These are phyloP conservation scores for Cladosporium sp. DNA, from an alignment of 2,329 filamentous ascomycete species.

Conservation along the genomic window DNA sequence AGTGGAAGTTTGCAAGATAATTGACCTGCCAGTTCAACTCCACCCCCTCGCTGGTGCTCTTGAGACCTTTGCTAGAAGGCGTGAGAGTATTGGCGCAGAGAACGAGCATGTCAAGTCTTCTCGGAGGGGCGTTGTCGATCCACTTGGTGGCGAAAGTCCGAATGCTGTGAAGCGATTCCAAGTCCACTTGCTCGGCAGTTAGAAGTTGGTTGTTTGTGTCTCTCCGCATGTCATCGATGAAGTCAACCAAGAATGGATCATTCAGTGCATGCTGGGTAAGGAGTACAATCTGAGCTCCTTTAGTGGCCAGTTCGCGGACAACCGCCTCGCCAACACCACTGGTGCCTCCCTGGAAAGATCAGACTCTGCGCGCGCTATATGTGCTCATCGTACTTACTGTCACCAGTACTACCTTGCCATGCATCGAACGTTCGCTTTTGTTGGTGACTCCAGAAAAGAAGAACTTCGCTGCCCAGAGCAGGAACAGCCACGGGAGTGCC, in stretches of 20 bases:
- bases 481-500: conserved; percentile 46
- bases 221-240: conserved; percentile 79
- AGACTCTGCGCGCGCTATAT: conserved; percentile 17
- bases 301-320: conserved; percentile 67
- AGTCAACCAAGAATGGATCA: conserved; percentile 88
- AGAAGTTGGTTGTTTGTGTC: conserved; percentile 79
- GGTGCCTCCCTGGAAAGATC: conserved; percentile 65
- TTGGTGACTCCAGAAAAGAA: conserved; percentile 76
- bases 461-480: conserved; percentile 61
- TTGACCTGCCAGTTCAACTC: conserved; percentile 94
- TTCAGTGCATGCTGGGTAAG: conserved; percentile 76
- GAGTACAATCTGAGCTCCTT: conserved; percentile 86
- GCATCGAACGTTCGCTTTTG: conserved; percentile 74
- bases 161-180: conserved; percentile 83
- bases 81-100: conserved; percentile 78
- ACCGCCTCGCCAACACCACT: conserved; percentile 83
- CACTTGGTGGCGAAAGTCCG: conserved; percentile 93
- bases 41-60: conserved; percentile 69
- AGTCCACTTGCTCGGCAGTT: conserved; percentile 91
- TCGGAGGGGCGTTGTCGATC: conserved; percentile 90
- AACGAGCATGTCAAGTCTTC: conserved; percentile 85
- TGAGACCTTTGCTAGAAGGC: conserved; percentile 56
- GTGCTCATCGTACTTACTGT: conserved; percentile 55
- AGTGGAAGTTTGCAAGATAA: conserved; percentile 91
- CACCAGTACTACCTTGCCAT: conserved; percentile 88